Evolutionary conservation across 129 eudicot species (phyloP).

Genomic region (Helianthus annuus): DNA sequence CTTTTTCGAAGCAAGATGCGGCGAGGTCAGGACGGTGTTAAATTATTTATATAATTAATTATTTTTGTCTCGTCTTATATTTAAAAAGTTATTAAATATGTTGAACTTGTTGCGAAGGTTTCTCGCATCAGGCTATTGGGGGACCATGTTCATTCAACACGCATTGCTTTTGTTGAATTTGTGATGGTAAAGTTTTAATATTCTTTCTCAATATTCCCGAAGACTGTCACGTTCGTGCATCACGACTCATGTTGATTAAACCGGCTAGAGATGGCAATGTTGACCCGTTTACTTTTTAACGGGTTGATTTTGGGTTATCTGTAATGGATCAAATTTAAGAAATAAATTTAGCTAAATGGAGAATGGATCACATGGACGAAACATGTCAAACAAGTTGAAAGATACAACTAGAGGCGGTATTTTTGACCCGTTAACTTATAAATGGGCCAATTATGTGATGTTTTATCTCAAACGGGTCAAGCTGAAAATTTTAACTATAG

Average conservation of each 20-base stretch:
- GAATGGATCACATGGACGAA: neutral
- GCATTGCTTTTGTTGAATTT: conserved; percentile 98
- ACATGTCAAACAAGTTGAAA: neutral
- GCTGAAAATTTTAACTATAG: conserved; percentile 1
- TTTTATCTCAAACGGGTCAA: neutral
- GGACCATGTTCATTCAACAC: conserved; percentile 88
- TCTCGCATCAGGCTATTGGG: conserved; percentile 97
- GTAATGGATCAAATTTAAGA: neutral
- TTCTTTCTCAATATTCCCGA: neutral
- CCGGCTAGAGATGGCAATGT: no score
- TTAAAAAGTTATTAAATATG: neutral
- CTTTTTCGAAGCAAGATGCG: conserved; percentile 90
- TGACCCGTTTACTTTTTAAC: neutral
- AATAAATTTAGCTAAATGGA: neutral
- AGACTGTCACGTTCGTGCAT: neutral
- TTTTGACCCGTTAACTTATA: neutral
- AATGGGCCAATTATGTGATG: neutral
- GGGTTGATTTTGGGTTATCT: neutral
- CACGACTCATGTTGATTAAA: neutral
- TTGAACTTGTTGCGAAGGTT: conserved; percentile 51
- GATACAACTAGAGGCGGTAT: neutral
- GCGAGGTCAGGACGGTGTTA: conserved; percentile 57
- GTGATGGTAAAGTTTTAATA: conserved; percentile 55
- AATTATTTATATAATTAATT: neutral
- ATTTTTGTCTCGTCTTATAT: neutral